Conservation (phyloP, 2,329 filamentous ascomycete genomes). For the Monosporascus sp. region DNA sequence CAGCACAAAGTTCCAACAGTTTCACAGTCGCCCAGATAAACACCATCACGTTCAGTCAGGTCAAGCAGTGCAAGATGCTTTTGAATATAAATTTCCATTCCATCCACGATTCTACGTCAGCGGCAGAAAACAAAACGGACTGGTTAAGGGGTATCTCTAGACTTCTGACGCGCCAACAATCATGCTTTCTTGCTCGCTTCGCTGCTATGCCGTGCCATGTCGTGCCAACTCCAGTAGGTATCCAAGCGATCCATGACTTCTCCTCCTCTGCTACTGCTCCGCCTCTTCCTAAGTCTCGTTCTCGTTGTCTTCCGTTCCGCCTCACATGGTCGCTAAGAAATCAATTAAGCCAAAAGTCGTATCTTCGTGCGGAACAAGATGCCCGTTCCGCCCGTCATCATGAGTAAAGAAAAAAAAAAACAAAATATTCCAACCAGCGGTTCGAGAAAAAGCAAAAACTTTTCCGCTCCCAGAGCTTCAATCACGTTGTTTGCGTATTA, state of each 20-base stretch:
- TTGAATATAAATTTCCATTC: constrained; percentile 8
- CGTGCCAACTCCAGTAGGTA: neutral
- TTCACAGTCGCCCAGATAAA: too few species aligned
- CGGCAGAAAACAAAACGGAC: constrained; percentile 8
- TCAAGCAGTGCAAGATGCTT: neutral
- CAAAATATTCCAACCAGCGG: neutral
- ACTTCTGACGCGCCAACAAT: constrained; percentile 1
- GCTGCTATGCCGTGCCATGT: constrained; percentile 9
- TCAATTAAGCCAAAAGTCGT: too few species aligned
- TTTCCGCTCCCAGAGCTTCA: neutral
- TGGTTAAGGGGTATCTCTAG: constrained; percentile 14
- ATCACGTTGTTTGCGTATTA: neutral
- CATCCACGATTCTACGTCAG: too few species aligned
- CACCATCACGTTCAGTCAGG: too few species aligned
- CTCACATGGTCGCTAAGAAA: too few species aligned
- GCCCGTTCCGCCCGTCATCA: neutral
- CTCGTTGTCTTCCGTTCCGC: neutral
- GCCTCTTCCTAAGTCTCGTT: constrained; percentile 9
- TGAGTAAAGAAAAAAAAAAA: neutral
- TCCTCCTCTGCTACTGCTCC: neutral
- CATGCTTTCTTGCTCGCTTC: constrained; percentile 8
- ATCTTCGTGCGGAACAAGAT: too few species aligned
- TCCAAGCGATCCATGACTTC: constrained; percentile 3
- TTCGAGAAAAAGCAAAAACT: neutral
- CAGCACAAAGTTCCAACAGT: too few species aligned